Evolutionary conservation across 768 basidiomycete genomes (phyloP), one percentile per base, ranked within the genome.

Genomic region (Rhodosporidiobolus odoratus): DNA sequence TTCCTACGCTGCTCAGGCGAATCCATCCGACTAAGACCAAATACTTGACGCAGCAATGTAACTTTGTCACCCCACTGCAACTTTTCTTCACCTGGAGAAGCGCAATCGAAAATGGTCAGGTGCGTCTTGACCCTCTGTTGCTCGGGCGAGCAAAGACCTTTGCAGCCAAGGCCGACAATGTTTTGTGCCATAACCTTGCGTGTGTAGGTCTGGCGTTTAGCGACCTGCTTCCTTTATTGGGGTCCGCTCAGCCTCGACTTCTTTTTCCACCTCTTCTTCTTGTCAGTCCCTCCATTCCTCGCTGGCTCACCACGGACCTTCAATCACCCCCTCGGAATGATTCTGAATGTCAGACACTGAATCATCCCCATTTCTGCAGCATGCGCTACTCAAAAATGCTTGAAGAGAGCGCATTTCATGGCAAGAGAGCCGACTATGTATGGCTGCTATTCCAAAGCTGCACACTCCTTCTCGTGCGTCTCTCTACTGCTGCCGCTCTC

Each of bases 361-460:
- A 56, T 56, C 38, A 45, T 19, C 38, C 10, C 17, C 5, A 12
- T 3, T 13, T n/a, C 35, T 16, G 35, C 77, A 96, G 94, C 79
- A 95, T 97, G 93, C 84, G 96, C 62, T 98, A 98, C 78, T 93
- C 92, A 73, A 85, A 94, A 54, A 90, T 97, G 88, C 82, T 99
- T 5, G 96, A 99, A 80, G 94, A 98, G 80, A 94, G 92, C 21
- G 92, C 92, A 3, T 99, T 95, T 79, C 88, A 90, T 48, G 92
- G 92, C 75, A 85, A 84, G 63, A 88, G 84, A 79, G 95, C 94
- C 30, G 95, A 98, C 79, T 99, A 96, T 80, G 89, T 95, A 77
- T 97, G 92, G 92, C 83, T 98, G 16, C 85, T 99, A 35, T 81
- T 92, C 58, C 84, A 91, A 62, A 94, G 91, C 23, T 86, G 91